Percentiles rank a stretch among this genome's conserved stretches.
phyloP scores from a whole-genome alignment of 2,329 filamentous ascomycete species.

The Botrytis deweyae region DNA sequence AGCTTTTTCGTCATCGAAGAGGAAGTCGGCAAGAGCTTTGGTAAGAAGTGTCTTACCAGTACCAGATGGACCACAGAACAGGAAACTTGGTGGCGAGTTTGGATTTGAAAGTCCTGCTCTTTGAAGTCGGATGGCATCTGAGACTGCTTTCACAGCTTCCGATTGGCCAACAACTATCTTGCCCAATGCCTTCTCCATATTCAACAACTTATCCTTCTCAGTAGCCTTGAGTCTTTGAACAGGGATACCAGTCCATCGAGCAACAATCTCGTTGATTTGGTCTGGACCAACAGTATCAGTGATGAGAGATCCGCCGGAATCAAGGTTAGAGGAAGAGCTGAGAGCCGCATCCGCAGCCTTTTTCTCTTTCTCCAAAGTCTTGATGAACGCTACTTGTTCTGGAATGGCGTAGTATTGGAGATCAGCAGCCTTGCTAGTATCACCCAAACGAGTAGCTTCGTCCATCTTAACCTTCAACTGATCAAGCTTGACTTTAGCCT shows the following conservation, averaged over 20 bases:
- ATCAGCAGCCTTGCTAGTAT: constrained; percentile 85
- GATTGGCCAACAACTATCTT: constrained; percentile 90
- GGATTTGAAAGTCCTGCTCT: constrained; percentile 93
- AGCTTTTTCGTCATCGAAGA: constrained; percentile 94
- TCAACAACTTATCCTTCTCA: constrained; percentile 96
- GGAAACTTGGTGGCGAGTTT: constrained; percentile 94
- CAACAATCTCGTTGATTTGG: constrained; percentile 98
- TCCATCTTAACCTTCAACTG: constrained; percentile 87
- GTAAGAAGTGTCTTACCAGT: constrained; percentile 97
- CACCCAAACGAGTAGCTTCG: constrained; percentile 83
- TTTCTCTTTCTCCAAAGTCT: constrained; percentile 77
- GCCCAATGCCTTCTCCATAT: constrained; percentile 87
- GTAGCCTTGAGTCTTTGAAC: constrained; percentile 91
- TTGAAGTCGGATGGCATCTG: constrained; percentile 93
- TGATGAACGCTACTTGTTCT: constrained; percentile 80
- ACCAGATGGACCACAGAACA: constrained; percentile 97
- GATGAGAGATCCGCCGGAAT: constrained; percentile 70
- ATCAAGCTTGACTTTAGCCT: constrained; percentile 93
- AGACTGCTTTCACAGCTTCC: constrained; percentile 89
- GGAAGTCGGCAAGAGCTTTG: constrained; percentile 94
- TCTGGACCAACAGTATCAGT: constrained; percentile 94
- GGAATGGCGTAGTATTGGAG: constrained; percentile 97
- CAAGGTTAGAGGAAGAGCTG: constrained; percentile 52
- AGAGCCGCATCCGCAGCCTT: constrained; percentile 71
- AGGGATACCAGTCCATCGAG: constrained; percentile 96